Evolutionary conservation across 331 rosid species (phyloP), one percentile per base, ranked within the genome.

Genomic region (Quercus tomentella): DNA sequence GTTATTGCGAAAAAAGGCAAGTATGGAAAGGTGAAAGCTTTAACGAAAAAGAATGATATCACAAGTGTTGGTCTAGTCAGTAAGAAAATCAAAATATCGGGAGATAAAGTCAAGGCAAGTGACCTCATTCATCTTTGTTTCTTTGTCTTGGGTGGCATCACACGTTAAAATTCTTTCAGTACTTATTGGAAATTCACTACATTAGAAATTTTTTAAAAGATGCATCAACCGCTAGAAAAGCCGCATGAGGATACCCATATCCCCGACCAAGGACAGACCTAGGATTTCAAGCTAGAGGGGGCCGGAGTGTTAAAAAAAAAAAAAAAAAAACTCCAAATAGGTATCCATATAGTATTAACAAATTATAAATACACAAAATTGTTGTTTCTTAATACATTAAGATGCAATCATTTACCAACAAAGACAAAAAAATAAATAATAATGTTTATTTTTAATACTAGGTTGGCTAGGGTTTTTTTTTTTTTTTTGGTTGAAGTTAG

Each of bases 71-170:
- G 82, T 84, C 70, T 91, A 51, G 83, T 84, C 56, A 93, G 83
- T 87, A 93, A 93, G 85, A 91, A 91, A 89, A 73, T 95, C 33
- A 95, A 93, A 86, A 86, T 93, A 82, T 84, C 94, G 41, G 99
- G 97, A 81, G 97, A 95, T 77, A 89, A 83, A 77, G 90, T 87
- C 75, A 93, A 91, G 97, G 99, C 84, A 89, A 84, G 82, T 68
- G 60, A 72, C 68, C 84, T 49, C 76, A 20, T 83, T 77, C 70
- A 60, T 37, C 51, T 74, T 57, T 54, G 65, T 75, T 49, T 63
- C 22, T 70, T 70, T 8, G 43, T 18, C 43, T 57, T 55, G 54
- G 35, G 72, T 67, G 61, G 49, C 37, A 20, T 31, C 49, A 30
- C 35, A 31, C 4, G 1, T 35, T 67, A 18, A 67, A 18, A 14